Conservation (phyloP, 2,329 filamentous ascomycete genomes). For the Mariannaea elegans region DNA sequence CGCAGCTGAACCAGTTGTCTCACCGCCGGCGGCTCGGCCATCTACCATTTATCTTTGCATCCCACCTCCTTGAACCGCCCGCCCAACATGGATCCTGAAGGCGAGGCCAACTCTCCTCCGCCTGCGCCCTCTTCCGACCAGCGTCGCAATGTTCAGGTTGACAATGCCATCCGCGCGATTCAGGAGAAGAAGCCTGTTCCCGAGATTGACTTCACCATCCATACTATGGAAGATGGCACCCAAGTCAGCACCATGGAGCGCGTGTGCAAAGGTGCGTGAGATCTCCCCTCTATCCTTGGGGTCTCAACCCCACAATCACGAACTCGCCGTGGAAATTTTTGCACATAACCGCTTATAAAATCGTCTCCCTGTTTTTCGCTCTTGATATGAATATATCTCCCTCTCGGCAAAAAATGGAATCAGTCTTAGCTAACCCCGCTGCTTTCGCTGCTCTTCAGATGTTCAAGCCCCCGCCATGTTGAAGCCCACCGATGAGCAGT, state of each 20-base stretch:
- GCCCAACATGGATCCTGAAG: slow-evolving; percentile 60
- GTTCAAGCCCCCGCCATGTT: slow-evolving; percentile 96
- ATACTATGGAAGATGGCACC: slow-evolving; percentile 96
- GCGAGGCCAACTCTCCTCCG: slow-evolving; percentile 44
- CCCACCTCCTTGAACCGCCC: slow-evolving; percentile 26
- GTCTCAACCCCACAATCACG: slow-evolving; percentile 34
- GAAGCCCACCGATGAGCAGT: slow-evolving; percentile 92
- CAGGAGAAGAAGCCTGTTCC: slow-evolving; percentile 94
- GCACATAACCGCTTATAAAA: slow-evolving; percentile 2
- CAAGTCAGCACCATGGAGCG: slow-evolving; percentile 96
- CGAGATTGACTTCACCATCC: slow-evolving; percentile 98
- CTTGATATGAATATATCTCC: background rate
- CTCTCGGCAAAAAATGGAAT: slow-evolving; percentile 5
- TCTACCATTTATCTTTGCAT: slow-evolving; percentile 18
- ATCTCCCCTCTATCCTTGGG: slow-evolving; percentile 27
- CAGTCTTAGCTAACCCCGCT: slow-evolving; percentile 29
- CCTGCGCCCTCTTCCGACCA: slow-evolving; percentile 49
- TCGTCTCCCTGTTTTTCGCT: background rate
- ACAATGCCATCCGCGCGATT: slow-evolving; percentile 92
- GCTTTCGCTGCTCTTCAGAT: slow-evolving; percentile 63
- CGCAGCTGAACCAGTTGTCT: slow-evolving; percentile 29
- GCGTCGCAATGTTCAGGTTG: slow-evolving; percentile 71
- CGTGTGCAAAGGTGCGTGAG: slow-evolving; percentile 90
- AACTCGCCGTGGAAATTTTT: slow-evolving; percentile 16
- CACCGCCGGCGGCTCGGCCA: slow-evolving; percentile 39